Evolutionary conservation across 2,329 filamentous ascomycete genomes (phyloP).

Genomic region (Stagonosporopsis cucurbitacearum): DNA sequence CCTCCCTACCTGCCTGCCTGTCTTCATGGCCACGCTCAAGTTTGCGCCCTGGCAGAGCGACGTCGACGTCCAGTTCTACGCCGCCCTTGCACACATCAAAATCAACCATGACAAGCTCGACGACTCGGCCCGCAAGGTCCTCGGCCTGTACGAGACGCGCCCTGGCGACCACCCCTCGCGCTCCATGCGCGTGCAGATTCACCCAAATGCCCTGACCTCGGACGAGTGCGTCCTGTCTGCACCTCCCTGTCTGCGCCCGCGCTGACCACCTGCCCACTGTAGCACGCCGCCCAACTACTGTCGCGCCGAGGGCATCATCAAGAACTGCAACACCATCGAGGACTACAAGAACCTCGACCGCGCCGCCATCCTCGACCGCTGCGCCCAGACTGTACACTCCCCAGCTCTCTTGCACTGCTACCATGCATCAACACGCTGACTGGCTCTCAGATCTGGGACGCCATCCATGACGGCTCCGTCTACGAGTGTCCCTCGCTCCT

Average conservation of each 20-base stretch:
- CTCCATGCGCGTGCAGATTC: conserved; percentile 88
- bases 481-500: conserved; percentile 93
- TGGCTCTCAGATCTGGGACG: conserved; percentile 82
- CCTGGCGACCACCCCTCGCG: conserved; percentile 72
- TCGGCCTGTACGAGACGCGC: conserved; percentile 88
- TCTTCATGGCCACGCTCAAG: conserved; percentile 59
- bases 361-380: conserved; percentile 74
- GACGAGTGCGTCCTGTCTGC: conserved; percentile 69
- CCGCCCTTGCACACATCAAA: conserved; percentile 88
- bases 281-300: conserved; percentile 59
- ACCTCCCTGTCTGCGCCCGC: not conserved
- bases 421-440: conserved; percentile 32
- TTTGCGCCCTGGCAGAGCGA: conserved; percentile 93
- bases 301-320: conserved; percentile 90
- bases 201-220: conserved; percentile 82
- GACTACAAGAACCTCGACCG: conserved; percentile 89
- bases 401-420: too few species aligned
- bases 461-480: conserved; percentile 94
- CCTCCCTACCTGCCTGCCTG: too few species aligned
- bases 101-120: conserved; percentile 97
- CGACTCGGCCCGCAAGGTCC: conserved; percentile 84
- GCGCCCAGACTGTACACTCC: conserved; percentile 73
- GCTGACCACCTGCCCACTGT: conserved; percentile 20
- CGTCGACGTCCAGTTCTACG: conserved; percentile 95
- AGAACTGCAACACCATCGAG: conserved; percentile 95